phyloP scores from a whole-genome alignment of 305 asterid genomes.

The Fraxinus velutina region DNA sequence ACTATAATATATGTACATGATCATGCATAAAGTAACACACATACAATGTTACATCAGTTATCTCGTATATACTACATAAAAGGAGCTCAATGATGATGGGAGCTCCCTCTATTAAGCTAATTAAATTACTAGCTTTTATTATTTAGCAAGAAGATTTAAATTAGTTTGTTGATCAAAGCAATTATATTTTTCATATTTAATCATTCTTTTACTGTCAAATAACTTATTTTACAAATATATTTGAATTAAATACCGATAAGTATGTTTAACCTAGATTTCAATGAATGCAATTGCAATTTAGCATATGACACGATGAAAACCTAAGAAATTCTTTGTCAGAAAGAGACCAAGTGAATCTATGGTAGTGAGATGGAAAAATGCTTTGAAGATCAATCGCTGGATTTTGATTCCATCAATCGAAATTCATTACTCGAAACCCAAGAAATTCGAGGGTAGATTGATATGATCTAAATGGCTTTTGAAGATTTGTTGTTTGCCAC shows the following conservation, averaged over 20 bases:
- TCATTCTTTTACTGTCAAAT: neutral
- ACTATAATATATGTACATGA: neutral
- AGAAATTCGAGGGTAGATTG: slow-evolving; percentile 46
- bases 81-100: neutral
- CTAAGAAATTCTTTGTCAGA: slow-evolving; percentile 10
- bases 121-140: neutral
- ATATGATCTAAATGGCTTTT: slow-evolving; percentile 56
- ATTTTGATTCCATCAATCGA: slow-evolving; percentile 47
- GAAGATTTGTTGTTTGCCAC: slow-evolving; percentile 74
- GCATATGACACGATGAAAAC: neutral
- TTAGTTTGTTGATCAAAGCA: neutral
- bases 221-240: too few relatives aligned
- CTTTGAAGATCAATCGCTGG: slow-evolving; percentile 59
- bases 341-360: slow-evolving; percentile 27
- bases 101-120: neutral
- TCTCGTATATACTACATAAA: neutral
- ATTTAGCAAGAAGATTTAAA: neutral
- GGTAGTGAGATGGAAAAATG: slow-evolving; percentile 37
- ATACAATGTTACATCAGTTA: neutral
- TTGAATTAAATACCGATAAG: neutral
- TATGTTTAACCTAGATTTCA: neutral
- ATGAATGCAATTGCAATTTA: too few relatives aligned
- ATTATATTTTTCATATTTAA: neutral
- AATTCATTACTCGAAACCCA: slow-evolving; percentile 42
- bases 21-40: neutral